phyloP scores from a whole-genome alignment of 2,329 filamentous ascomycete species.

The Cladosporium sp. region DNA sequence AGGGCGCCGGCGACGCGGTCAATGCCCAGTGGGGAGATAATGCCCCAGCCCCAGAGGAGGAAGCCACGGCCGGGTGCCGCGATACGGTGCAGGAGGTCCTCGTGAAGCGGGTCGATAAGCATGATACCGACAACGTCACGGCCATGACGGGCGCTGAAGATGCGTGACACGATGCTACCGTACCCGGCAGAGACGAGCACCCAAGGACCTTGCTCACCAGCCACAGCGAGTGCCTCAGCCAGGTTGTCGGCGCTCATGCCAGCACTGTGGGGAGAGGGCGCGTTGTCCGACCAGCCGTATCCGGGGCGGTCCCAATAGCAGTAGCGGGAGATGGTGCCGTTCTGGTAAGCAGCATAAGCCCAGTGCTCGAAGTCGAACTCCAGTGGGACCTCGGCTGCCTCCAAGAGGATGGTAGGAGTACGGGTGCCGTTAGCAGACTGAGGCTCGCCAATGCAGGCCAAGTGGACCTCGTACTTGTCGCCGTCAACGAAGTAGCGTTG shows the following conservation, averaged over 20 bases:
- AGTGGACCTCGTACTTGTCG: conserved; percentile 81
- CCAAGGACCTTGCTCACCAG: conserved; percentile 86
- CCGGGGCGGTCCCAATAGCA: conserved; percentile 96
- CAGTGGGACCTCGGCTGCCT: conserved; percentile 77
- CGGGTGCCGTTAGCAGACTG: conserved; percentile 55
- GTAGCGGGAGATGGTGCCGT: conserved; percentile 82
- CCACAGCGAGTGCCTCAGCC: conserved; percentile 78
- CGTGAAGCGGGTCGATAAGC: conserved; percentile 85
- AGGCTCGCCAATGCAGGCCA: conserved; percentile 77
- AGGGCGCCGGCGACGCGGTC: conserved; percentile 78
- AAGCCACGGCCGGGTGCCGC: conserved; percentile 74
- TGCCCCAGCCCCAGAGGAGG: conserved; percentile 79
- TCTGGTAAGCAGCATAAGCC: conserved; percentile 72
- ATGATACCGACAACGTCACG: conserved; percentile 75
- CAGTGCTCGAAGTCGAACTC: conserved; percentile 80
- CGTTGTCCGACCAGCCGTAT: conserved; percentile 84
- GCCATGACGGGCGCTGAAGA: conserved; percentile 84
- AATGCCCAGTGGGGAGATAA: conserved; percentile 83
- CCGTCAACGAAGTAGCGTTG: conserved; percentile 78
- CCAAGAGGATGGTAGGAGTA: conserved; percentile 79
- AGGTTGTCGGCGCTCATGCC: conserved; percentile 90
- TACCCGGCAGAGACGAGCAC: conserved; percentile 83
- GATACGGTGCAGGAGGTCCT: conserved; percentile 74
- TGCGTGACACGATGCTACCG: conserved; percentile 84
- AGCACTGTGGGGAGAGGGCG: conserved; percentile 88